phyloP scores from a whole-genome alignment of 495 filamentous ascomycete genomes.

The Aspergillus heteromorphus region DNA sequence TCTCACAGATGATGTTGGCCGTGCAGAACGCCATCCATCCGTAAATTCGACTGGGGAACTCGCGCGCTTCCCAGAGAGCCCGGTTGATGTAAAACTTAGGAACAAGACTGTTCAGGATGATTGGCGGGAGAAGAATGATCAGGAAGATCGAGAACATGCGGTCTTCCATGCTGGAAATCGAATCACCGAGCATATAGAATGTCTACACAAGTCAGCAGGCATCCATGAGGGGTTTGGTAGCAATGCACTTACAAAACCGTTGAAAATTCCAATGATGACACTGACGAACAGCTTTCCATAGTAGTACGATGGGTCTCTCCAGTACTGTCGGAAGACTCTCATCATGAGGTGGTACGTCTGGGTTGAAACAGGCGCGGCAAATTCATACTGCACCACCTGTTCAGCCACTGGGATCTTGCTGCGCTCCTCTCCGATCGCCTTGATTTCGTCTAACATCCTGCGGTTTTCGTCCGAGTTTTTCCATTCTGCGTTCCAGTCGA shows the following conservation, averaged over 20 bases:
- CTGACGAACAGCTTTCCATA: conserved; percentile 69
- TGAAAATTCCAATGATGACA: conserved; percentile 65
- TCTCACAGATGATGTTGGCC: conserved; percentile 69
- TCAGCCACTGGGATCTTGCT: conserved; percentile 41
- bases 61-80: conserved; percentile 68
- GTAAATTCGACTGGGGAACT: conserved; percentile 73
- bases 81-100: conserved; percentile 81
- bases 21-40: conserved; percentile 79
- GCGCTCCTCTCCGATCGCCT: conserved; percentile 50
- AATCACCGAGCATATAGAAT: conserved; percentile 69
- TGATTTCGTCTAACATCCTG: conserved; percentile 53
- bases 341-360: conserved; percentile 59
- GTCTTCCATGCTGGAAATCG: conserved; percentile 67
- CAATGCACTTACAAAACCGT: conserved; percentile 52
- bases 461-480: conserved; percentile 52
- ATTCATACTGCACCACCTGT: conserved; percentile 45
- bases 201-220: conserved; percentile 33
- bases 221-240: background rate
- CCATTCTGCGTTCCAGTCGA: conserved; percentile 74
- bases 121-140: conserved; percentile 68
- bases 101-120: conserved; percentile 69
- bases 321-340: conserved; percentile 64
- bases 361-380: conserved; percentile 54
- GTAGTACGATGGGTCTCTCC: conserved; percentile 66
- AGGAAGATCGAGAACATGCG: conserved; percentile 75